phyloP scores from a whole-genome alignment of 805 yeast genomes.

The Saccharomycopsis microspora region DNA sequence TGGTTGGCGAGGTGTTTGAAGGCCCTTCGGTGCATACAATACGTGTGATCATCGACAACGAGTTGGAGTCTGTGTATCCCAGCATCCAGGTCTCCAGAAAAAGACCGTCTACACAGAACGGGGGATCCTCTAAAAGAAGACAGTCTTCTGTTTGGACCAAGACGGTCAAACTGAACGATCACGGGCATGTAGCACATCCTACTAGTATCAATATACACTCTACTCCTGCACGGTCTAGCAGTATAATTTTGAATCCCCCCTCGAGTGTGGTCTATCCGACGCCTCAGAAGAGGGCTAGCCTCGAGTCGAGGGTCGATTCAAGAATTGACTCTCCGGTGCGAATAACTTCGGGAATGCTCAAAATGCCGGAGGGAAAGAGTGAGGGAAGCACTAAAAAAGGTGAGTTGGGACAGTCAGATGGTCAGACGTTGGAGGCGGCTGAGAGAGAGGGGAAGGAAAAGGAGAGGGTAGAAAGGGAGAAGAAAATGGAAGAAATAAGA shows the following conservation, averaged over 20 bases:
- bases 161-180: not conserved
- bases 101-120: too few relatives aligned
- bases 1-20: conserved; percentile 27
- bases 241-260: conserved; percentile 10
- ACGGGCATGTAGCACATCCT: not conserved
- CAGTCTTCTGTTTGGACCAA: conserved; percentile 4
- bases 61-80: conserved; percentile 3
- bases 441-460: not conserved
- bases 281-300: not conserved
- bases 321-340: conserved; percentile 23
- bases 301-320: not conserved
- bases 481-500: not conserved
- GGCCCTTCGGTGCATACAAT: conserved; percentile 1
- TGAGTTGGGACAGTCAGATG: not conserved
- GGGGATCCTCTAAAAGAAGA: not conserved
- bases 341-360: conserved; percentile 32
- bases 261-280: not conserved
- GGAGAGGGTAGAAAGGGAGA: not conserved
- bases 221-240: not conserved
- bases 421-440: not conserved
- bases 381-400: not conserved
- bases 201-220: not conserved
- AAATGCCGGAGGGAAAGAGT: conserved; percentile 23
- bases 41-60: conserved; percentile 15
- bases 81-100: not conserved